Conservation (phyloP, 2,329 filamentous ascomycete genomes). For the Alternaria sp. region DNA sequence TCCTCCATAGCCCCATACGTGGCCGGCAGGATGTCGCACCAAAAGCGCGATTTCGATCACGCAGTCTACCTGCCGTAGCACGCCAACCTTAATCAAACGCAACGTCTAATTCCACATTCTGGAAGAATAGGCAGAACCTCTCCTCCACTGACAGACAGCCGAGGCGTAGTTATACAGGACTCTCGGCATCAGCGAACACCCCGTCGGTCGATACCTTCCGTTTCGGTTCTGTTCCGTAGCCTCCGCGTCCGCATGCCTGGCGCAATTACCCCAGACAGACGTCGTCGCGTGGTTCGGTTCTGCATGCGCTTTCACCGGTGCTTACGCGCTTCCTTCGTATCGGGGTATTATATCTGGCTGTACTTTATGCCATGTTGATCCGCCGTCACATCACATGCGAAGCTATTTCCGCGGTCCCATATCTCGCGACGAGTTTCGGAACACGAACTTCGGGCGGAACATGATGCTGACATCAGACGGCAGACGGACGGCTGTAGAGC, state of each 20-base stretch:
- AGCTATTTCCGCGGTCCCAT: neutral
- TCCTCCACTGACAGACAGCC: neutral
- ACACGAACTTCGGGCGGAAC: neutral
- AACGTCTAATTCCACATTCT: neutral
- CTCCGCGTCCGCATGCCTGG: neutral
- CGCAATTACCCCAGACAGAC: neutral
- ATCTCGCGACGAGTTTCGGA: neutral
- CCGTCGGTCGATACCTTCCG: neutral
- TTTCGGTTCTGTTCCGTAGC: neutral
- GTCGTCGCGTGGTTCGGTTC: neutral
- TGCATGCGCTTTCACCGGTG: neutral
- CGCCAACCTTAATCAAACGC: slow-evolving; percentile 2
- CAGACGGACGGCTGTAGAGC: neutral
- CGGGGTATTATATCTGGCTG: neutral
- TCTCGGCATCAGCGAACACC: neutral
- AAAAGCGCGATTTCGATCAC: neutral
- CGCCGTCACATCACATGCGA: neutral
- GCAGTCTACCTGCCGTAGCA: slow-evolving; percentile 4
- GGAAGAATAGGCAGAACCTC: neutral
- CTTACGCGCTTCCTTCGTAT: neutral
- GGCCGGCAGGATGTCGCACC: neutral
- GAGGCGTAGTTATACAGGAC: neutral
- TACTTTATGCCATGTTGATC: neutral
- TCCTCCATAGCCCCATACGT: neutral
- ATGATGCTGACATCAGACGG: slow-evolving; percentile 19